Evolutionary conservation across 495 filamentous ascomycete species (phyloP).

Genomic region (Podospora tetraspora): DNA sequence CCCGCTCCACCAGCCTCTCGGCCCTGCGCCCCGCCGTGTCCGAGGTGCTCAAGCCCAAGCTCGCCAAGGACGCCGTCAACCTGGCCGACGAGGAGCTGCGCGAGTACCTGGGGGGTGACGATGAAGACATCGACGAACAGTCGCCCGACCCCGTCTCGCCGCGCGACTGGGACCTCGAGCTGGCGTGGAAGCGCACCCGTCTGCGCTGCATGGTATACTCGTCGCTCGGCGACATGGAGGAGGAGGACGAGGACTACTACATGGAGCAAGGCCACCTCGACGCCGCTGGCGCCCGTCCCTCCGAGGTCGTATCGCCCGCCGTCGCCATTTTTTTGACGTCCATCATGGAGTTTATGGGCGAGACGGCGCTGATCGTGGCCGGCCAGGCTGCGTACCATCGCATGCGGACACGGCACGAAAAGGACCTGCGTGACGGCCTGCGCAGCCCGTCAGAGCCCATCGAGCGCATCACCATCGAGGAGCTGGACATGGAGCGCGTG

Average conservation of each 20-base stretch:
- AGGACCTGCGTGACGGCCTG: conserved; percentile 46
- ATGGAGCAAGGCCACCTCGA: conserved; percentile 66
- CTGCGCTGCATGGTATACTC: conserved; percentile 98
- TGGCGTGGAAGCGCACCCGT: conserved; percentile 85
- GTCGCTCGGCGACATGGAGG: conserved; percentile 92
- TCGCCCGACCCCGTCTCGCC: conserved; percentile 46
- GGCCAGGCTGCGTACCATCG: conserved; percentile 82
- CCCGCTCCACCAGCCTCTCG: conserved; percentile 75
- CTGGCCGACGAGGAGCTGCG: conserved; percentile 87
- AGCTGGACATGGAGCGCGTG: conserved; percentile 87
- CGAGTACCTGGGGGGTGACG: conserved; percentile 77
- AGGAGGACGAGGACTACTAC: conserved; percentile 88
- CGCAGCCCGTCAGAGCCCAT: conserved; percentile 36
- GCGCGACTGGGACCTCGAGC: conserved; percentile 74
- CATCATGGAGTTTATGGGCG: conserved; percentile 89
- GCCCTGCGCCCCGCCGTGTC: conserved; percentile 75
- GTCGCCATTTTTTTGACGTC: conserved; percentile 95
- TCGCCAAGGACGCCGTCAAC: conserved; percentile 80
- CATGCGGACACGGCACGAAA: conserved; percentile 47
- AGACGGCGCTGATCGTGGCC: conserved; percentile 81
- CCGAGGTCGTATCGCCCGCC: conserved; percentile 76
- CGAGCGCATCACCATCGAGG: conserved; percentile 74
- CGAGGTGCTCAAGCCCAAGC: conserved; percentile 80
- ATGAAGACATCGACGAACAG: conserved; percentile 55
- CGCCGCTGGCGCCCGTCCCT: conserved; percentile 48